Conservation (phyloP, 2,329 filamentous ascomycete genomes). For the Cladosporium sp. region DNA sequence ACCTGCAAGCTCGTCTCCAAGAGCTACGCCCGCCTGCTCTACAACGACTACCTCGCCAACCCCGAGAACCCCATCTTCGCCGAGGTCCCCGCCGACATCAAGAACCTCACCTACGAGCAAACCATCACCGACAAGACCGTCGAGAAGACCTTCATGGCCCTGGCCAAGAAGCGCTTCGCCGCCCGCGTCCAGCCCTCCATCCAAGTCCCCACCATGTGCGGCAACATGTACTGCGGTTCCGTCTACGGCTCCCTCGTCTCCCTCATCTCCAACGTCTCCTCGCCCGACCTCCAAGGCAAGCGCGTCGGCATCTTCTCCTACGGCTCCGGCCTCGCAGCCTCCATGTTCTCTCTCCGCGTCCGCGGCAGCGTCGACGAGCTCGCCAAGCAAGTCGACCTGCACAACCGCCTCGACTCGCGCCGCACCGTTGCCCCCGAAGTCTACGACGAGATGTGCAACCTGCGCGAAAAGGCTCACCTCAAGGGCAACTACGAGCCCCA, state of each 20-base stretch:
- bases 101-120: constrained; percentile 41
- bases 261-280: constrained; percentile 43
- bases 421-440: constrained; percentile 43
- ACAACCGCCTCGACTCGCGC: constrained; percentile 41
- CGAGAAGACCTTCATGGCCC: constrained; percentile 50
- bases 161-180: constrained; percentile 49
- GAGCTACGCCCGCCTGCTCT: constrained; percentile 49
- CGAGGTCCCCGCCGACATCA: constrained; percentile 46
- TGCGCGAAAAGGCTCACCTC: constrained; percentile 47
- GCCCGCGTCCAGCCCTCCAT: constrained; percentile 46
- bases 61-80: constrained; percentile 45
- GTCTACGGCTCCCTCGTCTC: constrained; percentile 48
- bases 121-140: constrained; percentile 49
- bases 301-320: constrained; percentile 50
- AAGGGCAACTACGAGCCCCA: constrained; percentile 46
- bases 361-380: constrained; percentile 44
- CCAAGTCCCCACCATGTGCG: constrained; percentile 48
- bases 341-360: constrained; percentile 47
- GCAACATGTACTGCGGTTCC: constrained; percentile 53
- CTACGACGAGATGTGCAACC: constrained; percentile 51
- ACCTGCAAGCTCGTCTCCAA: constrained; percentile 53
- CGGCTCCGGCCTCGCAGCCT: constrained; percentile 48
- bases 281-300: constrained; percentile 45
- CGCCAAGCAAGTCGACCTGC: constrained; percentile 43
- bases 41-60: constrained; percentile 48